Base-by-base conservation (phyloP, 176 grass and related monocot genomes). In the Saccharum officinarum region DNA sequence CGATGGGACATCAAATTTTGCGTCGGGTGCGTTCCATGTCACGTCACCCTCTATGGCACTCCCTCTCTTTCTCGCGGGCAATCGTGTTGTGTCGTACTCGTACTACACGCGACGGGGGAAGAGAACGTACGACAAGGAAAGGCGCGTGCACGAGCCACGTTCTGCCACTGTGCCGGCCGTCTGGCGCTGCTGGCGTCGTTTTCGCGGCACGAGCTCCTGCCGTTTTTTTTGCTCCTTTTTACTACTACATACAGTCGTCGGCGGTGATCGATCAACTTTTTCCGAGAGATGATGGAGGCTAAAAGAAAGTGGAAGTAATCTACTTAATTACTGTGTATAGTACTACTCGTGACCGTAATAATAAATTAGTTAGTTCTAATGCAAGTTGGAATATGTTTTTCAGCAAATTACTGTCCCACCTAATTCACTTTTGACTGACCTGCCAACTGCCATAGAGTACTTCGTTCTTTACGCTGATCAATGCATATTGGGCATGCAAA, bases 381-480 rank as follows among this genome's bases (percentile, higher is more conserved):
- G 65, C 39, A 75, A 62, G 23, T 36, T 37, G 63, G 4, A 60
- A 17, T 60, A 39, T 67, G 44, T 44, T 7, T 50, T 30, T 0
- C 3, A n/a, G 10, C 54, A 17, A 10, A 41, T 52, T 23, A 80
- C 7, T 28, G 82, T 37, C 20, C 75, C 64, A 34, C 77, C n/a
- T 41, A 76, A 70, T 81, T 37, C 10, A 25, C n/a, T 26, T 84
- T 85, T 85, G 87, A 84, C 82, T 1, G 23, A 1, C 39, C 1
- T 55, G 14, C 13, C 6, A 55, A 17, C 47, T 22, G 52, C 52
- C 18, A 1, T 8, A 3, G 6, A 18, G 50, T 55, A 8, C 18
- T 22, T 60, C 8, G 2, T n/a, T 60, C 22, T 60, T n/a, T 60
- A 3, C 22, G 8, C 22, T 60, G 57, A 60, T 23, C 20, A 7